Base-by-base conservation (phyloP, 768 basidiomycete genomes). In the Podaxis carcinomalis region DNA sequence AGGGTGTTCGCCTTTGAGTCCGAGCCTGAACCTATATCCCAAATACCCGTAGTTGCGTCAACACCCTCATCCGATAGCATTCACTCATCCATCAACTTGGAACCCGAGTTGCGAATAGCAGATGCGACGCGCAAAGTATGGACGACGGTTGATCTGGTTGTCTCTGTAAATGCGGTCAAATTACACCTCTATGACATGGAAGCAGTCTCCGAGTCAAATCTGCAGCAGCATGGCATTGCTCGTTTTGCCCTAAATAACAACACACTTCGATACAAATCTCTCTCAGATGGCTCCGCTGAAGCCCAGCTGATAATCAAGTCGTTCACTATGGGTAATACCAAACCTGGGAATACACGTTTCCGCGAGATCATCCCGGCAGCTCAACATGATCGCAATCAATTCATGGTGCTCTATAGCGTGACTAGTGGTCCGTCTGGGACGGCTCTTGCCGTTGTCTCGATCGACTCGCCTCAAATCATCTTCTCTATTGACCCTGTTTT, bases 341-440 rank as follows among this genome's bases (percentile, higher is more conserved):
- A 89, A 56, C 83, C 91, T 0, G 92, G 93, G 5, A 78, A 78
- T 51, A 90, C 93, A 25, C 88, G 83, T 67, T 98, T 95, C 78
- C 85, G 95, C 44, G 95, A 98, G 72, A 95, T 99, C 59, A 92
- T 99, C 63, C 96, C 97, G 11, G 88, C 94, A 4, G 90, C 93
- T 13, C 83, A 87, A 59, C 93, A 97, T 66, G 83, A 88, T 62
- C 79, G 91, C 54, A 95, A 95, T 62, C 93, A 97, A 68, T 89
- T 98, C 69, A 97, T 96, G 92, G 70, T 97, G 16, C 82, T 97
- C 35, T 98, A 92, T 72, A 92, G 92, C 1, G 83, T 83, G 65
- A 81, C 93, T 10, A 87, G 89, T 14, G 86, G 85, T 0, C 46
- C 69, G 7, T 76, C 80, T 54, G 70, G 75, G 21, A 78, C 86